Conservation (phyloP, 371 early-diverging fungal species). For the Rhizopus sp. region DNA sequence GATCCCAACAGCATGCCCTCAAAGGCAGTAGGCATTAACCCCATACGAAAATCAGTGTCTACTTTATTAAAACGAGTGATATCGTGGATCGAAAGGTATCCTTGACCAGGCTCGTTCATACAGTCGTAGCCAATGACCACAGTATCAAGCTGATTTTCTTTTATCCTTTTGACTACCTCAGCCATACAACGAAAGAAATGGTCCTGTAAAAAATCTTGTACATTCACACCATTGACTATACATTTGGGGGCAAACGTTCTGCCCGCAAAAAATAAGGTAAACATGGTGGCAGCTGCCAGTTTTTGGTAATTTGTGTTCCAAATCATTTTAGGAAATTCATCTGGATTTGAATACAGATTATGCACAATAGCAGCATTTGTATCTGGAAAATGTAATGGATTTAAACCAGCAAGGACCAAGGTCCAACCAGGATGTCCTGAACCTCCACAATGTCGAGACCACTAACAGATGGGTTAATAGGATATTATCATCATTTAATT, state of each 20-base stretch:
- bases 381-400: conserved; percentile 59
- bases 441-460: conserved; percentile 81
- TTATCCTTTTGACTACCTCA: conserved; percentile 49
- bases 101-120: conserved; percentile 75
- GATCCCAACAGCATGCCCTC: conserved; percentile 67
- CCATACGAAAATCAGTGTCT: conserved; percentile 58
- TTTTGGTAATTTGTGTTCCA: conserved; percentile 90
- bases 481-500: background rate
- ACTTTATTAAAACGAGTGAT: conserved; percentile 47
- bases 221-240: conserved; percentile 48
- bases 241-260: conserved; percentile 71
- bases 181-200: conserved; percentile 62
- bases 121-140: conserved; percentile 76
- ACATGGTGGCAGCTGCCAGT: conserved; percentile 83
- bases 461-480: conserved; percentile 33
- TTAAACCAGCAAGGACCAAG: conserved; percentile 70
- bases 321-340: conserved; percentile 75
- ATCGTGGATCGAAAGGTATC: conserved; percentile 58
- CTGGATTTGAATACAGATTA: conserved; percentile 59
- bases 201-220: conserved; percentile 75
- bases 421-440: conserved; percentile 91
- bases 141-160: conserved; percentile 41
- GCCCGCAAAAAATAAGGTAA: conserved; percentile 84
- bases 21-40: conserved; percentile 62
- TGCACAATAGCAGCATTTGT: conserved; percentile 81